Percentiles rank a stretch among this genome's conserved stretches.
Conservation (phyloP, 345 rosid species). For the Mangifera indica region DNA sequence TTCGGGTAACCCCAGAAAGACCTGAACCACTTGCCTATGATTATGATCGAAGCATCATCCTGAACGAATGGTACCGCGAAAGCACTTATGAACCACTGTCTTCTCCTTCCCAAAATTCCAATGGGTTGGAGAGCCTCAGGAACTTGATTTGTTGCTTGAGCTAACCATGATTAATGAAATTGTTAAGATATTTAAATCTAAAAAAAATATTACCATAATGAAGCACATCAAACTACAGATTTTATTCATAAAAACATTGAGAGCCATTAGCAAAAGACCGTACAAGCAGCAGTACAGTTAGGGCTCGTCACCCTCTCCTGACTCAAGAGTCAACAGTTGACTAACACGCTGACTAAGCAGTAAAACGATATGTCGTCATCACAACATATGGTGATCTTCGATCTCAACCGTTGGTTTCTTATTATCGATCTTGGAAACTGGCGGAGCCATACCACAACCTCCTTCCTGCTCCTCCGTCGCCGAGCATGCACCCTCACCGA, state of each 20-base stretch:
- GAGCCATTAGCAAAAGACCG: too few species aligned
- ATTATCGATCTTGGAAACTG: constrained; percentile 15
- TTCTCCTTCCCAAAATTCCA: constrained; percentile 51
- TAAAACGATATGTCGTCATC: constrained; percentile 7
- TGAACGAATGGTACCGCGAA: constrained; percentile 75
- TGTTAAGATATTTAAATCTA: too few species aligned
- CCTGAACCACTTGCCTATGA: constrained; percentile 64
- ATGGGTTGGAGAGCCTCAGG: constrained; percentile 91
- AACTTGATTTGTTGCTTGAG: constrained; percentile 12
- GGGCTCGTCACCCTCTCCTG: neutral
- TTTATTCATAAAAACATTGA: too few species aligned
- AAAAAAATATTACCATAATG: too few species aligned
- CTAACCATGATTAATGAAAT: too few species aligned
- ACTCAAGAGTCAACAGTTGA: constrained; percentile 12
- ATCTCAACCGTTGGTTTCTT: constrained; percentile 27
- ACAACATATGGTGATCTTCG: constrained; percentile 46
- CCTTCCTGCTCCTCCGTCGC: constrained; percentile 18
- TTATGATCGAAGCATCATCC: constrained; percentile 58
- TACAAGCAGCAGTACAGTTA: too few species aligned
- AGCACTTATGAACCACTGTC: constrained; percentile 57
- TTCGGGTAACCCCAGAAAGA: constrained; percentile 47
- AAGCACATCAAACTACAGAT: too few species aligned
- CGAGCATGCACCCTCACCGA: constrained; percentile 23
- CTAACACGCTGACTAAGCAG: neutral
- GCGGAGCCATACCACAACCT: constrained; percentile 18